Conservation (phyloP, 441 rosid genomes). For the Populus trichocarpa region DNA sequence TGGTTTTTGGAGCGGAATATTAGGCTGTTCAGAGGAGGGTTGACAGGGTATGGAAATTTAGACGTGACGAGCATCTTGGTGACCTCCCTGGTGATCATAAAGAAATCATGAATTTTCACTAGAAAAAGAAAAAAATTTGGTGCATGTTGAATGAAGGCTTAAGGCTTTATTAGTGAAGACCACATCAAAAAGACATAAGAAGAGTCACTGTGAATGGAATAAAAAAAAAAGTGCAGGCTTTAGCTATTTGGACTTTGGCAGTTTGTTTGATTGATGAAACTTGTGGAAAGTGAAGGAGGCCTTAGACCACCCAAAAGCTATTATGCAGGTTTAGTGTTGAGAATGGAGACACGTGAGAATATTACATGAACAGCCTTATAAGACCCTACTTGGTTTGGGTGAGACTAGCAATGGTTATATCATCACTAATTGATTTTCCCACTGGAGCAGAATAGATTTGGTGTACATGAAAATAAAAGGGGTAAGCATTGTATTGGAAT, state of each 20-base stretch:
- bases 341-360: background rate
- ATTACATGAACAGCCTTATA: background rate
- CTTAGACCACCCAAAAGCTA: background rate
- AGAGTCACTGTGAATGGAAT: background rate
- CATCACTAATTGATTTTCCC: background rate
- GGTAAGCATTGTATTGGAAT: background rate
- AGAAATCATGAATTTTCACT: background rate
- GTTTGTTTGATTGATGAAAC: background rate
- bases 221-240: background rate
- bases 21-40: background rate
- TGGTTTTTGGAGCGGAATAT: background rate
- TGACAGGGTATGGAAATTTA: conserved; percentile 2
- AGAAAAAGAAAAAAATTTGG: background rate
- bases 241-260: background rate
- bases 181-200: background rate
- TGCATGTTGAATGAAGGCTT: background rate
- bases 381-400: background rate
- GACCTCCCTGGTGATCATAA: background rate
- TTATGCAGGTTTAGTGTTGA: background rate
- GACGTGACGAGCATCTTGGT: conserved; percentile 1
- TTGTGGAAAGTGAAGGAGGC: background rate
- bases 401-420: background rate
- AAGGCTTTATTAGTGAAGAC: background rate
- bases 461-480: background rate
- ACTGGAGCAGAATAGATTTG: background rate